Base-by-base conservation (phyloP, 257 asterid genomes). In the Ocimum tenuiflorum region DNA sequence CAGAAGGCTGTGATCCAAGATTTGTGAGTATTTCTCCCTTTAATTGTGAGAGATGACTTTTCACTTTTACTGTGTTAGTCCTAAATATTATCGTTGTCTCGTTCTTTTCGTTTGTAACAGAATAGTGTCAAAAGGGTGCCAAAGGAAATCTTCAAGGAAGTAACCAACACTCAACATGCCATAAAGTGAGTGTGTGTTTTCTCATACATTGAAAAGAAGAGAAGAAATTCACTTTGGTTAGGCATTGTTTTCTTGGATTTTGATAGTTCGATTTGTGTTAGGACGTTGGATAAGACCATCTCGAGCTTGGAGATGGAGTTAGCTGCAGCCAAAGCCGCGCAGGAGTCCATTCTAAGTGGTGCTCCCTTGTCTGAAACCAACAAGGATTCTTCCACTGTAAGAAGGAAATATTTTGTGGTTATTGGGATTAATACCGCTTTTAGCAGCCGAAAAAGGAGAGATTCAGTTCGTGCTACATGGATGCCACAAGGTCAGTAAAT, bases 391-490 rank as follows among this genome's bases (percentile, higher is more conserved):
- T 73, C 82, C 1, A 46, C 75, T 4, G 54, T 45, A 24, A 82
- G 52, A 63, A 78, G 85, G 67, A 91, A 91, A 56, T 82, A 87
- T 61, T 80, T 89, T 53, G 77, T 88, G 91, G 95, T 91, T 18
- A 73, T 91, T 41, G 96, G 98, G 50, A 67, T 91, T 14, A 91
- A 91, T 42, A 91, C 98, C 1, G 98, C 96, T 4, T 91, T 91
- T 75, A 91, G 98, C 78, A 91, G 98, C 81, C 71, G 98, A 9
- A 91, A 86, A 74, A 72, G 96, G 71, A 76, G 96, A 70, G 98
- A 91, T 67, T 88, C 98, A 0, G 85, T 91, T 70, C 98, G 96
- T 19, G 82, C 86, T 13, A 91, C 96, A 0, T 91, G 98, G 98
- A 86, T 88, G 95, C 96, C 94, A n/a, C 90, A 85, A 88, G 96